Conservation (phyloP, 116 monocot genomes). For the Phalaenopsis hybrid region DNA sequence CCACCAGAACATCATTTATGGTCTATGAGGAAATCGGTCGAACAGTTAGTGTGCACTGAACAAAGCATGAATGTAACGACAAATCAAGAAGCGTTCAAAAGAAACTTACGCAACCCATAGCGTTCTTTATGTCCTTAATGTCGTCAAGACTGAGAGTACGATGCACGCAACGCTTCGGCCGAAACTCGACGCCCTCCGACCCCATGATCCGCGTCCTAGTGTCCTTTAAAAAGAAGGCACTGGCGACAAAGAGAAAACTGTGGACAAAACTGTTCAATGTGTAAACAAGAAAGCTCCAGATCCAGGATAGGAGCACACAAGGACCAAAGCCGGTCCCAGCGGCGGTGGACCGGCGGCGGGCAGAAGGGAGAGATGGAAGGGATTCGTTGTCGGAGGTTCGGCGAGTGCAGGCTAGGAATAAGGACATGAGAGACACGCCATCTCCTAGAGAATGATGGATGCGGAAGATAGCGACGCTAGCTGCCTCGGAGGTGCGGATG, state of each 20-base stretch:
- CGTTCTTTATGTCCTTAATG: constrained; percentile 53
- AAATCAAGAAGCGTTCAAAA: background rate
- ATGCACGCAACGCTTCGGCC: constrained; percentile 55
- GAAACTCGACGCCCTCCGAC: constrained; percentile 34
- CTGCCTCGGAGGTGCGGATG: constrained; percentile 60
- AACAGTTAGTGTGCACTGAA: constrained; percentile 7
- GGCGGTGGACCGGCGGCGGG: constrained; percentile 3
- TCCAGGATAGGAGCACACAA: constrained; percentile 6
- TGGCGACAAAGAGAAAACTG: constrained; percentile 28
- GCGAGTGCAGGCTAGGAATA: constrained; percentile 85
- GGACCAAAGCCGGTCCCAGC: background rate
- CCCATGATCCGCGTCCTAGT: constrained; percentile 62
- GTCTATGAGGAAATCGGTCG: constrained; percentile 22
- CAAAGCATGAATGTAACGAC: background rate
- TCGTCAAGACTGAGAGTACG: constrained; percentile 50
- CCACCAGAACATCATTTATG: constrained; percentile 58
- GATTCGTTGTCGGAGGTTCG: constrained; percentile 41
- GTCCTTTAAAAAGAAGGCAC: constrained; percentile 46
- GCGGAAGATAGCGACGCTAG: constrained; percentile 46
- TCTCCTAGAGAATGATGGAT: constrained; percentile 92
- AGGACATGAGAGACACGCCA: constrained; percentile 74
- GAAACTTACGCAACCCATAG: constrained; percentile 47
- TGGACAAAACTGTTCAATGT: constrained; percentile 50
- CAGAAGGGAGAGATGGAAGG: constrained; percentile 39
- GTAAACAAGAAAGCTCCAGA: constrained; percentile 29